Conservation (phyloP, 129 eudicot genomes). For the Lactuca saligna region DNA sequence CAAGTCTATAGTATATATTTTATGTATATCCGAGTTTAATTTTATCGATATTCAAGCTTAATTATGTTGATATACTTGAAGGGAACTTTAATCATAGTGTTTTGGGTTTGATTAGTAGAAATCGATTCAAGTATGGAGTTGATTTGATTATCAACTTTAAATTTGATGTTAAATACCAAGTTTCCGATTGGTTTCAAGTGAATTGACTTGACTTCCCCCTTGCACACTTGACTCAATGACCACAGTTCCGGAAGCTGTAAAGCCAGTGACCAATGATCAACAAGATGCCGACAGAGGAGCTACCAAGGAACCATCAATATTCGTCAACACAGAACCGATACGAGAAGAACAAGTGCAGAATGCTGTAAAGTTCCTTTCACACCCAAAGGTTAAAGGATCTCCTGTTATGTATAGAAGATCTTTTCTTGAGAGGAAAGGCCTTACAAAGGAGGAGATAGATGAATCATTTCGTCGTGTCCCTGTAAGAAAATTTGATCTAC, state of each 20-base stretch:
- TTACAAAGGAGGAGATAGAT: constrained; percentile 96
- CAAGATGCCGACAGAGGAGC: constrained; percentile 48
- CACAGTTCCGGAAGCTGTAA: constrained; percentile 56
- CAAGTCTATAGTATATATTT: not conserved
- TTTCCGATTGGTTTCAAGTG: constrained; percentile 8
- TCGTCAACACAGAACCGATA: constrained; percentile 89
- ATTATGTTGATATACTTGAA: constrained; percentile 16
- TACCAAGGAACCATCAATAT: constrained; percentile 63
- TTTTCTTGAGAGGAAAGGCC: constrained; percentile 96
- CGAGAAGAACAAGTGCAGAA: constrained; percentile 97
- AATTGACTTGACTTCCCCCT: constrained; percentile 3
- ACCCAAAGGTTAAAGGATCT: constrained; percentile 94
- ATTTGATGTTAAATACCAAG: not conserved
- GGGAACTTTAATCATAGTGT: not conserved
- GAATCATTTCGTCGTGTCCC: constrained; percentile 99
- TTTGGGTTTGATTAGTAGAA: not conserved
- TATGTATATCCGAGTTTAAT: not conserved
- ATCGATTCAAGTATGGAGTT: not conserved
- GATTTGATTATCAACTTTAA: not conserved
- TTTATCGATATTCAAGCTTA: not conserved
- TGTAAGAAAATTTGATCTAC: constrained; percentile 39
- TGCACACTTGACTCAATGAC: constrained; percentile 5
- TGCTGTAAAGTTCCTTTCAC: constrained; percentile 94
- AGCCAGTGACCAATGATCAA: constrained; percentile 35
- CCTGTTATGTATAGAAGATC: constrained; percentile 89